Percentiles rank a stretch among this genome's conserved stretches.
Conservation (phyloP, 805 yeast species). For the Barnettozyma salicaria region DNA sequence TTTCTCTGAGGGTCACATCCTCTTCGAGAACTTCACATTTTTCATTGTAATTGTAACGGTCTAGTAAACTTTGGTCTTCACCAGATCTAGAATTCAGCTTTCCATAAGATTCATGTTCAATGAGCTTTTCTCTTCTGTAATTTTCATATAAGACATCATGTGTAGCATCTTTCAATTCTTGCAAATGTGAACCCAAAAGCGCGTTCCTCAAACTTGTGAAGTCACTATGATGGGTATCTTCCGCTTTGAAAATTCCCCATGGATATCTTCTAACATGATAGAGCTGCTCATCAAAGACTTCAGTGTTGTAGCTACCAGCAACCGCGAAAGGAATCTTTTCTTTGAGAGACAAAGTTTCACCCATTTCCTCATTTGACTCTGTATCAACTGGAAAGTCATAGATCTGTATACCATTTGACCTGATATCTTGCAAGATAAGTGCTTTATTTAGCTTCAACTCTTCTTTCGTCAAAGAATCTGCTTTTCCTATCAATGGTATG, state of each 20-base stretch:
- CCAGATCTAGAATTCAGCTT: neutral
- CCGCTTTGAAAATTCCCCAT: slow-evolving; percentile 61
- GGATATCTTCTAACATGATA: slow-evolving; percentile 52
- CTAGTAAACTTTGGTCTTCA: slow-evolving; percentile 5
- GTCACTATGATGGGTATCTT: slow-evolving; percentile 58
- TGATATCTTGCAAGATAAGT: slow-evolving; percentile 50
- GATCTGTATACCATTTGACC: slow-evolving; percentile 50
- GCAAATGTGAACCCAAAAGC: slow-evolving; percentile 69
- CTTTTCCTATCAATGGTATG: slow-evolving; percentile 74
- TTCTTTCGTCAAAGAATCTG: slow-evolving; percentile 67
- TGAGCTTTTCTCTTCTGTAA: slow-evolving; percentile 66
- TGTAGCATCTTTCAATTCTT: slow-evolving; percentile 76
- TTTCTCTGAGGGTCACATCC: slow-evolving; percentile 15
- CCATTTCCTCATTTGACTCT: slow-evolving; percentile 20
- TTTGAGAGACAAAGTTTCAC: slow-evolving; percentile 34
- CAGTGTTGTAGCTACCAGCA: slow-evolving; percentile 47
- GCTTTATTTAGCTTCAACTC: slow-evolving; percentile 54
- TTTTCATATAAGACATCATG: slow-evolving; percentile 71
- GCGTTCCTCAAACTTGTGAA: slow-evolving; percentile 66
- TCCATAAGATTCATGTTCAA: slow-evolving; percentile 22
- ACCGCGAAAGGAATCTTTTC: slow-evolving; percentile 58
- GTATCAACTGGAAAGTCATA: slow-evolving; percentile 49
- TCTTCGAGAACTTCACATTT: slow-evolving; percentile 1
- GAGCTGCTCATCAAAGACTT: slow-evolving; percentile 26
- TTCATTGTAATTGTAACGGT: slow-evolving; percentile 2